These are phyloP conservation scores for Xylaria digitata DNA, from an alignment of 2,329 filamentous ascomycete genomes.

Conservation along the genomic window DNA sequence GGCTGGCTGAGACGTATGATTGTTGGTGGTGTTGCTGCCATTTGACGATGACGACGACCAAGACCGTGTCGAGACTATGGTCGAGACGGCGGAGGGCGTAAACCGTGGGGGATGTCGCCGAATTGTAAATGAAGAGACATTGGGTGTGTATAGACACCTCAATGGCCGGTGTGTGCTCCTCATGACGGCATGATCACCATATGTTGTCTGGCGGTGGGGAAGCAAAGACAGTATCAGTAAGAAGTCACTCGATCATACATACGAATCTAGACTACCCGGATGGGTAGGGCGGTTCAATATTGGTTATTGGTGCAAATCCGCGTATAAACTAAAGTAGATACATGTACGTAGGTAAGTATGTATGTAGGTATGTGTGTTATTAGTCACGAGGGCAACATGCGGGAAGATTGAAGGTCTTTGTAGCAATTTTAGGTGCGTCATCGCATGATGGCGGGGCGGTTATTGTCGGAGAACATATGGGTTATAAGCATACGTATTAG, in stretches of 20 bases:
- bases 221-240: constrained; percentile 4
- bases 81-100: constrained; percentile 29
- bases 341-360: neutral
- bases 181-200: constrained; percentile 64
- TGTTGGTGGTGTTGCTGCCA: constrained; percentile 36
- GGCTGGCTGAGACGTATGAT: constrained; percentile 57
- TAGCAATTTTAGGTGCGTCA: constrained; percentile 18
- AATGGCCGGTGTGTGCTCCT: constrained; percentile 54
- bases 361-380: neutral
- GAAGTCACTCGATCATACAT: constrained; percentile 7
- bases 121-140: constrained; percentile 34
- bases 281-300: neutral
- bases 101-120: constrained; percentile 29
- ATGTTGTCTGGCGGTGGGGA: constrained; percentile 37
- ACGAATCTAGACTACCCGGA: neutral
- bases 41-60: constrained; percentile 44
- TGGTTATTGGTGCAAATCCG: neutral
- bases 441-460: constrained; percentile 12
- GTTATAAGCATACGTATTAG: constrained; percentile 19
- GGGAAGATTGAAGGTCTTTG: constrained; percentile 8
- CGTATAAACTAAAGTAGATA: neutral
- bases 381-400: constrained; percentile 28
- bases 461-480: constrained; percentile 19
- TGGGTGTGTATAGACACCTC: constrained; percentile 51
- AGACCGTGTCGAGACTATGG: constrained; percentile 33